Evolutionary conservation across 495 filamentous ascomycete species (phyloP).

Genomic region (Lophiostoma macrostomum): DNA sequence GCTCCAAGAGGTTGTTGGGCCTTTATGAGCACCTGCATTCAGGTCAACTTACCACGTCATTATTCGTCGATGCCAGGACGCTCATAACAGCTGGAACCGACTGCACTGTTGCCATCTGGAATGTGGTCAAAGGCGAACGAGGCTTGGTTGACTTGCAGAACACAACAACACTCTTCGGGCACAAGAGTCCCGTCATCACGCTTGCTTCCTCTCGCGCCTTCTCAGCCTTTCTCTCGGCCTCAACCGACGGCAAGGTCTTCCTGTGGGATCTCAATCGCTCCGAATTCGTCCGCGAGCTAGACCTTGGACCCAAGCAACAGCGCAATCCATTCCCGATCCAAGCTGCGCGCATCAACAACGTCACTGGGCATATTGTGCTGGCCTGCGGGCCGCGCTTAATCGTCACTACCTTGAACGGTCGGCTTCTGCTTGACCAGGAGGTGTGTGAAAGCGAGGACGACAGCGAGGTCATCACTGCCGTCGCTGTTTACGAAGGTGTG

Average conservation of each 20-base stretch:
- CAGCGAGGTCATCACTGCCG: conserved; percentile 68
- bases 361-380: conserved; percentile 81
- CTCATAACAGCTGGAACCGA: conserved; percentile 88
- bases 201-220: conserved; percentile 85
- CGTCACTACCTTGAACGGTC: conserved; percentile 88
- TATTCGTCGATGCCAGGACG: conserved; percentile 84
- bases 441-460: conserved; percentile 60
- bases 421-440: conserved; percentile 72
- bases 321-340: conserved; percentile 43
- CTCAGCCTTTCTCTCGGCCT: conserved; percentile 77
- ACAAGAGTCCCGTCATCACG: conserved; percentile 72
- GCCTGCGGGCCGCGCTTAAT: conserved; percentile 69
- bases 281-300: conserved; percentile 76
- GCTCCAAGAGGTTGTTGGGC: conserved; percentile 71
- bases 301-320: conserved; percentile 41
- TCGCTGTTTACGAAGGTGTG: conserved; percentile 89
- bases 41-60: conserved; percentile 74
- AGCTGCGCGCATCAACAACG: conserved; percentile 83
- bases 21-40: conserved; percentile 92
- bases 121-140: conserved; percentile 58
- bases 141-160: conserved; percentile 71
- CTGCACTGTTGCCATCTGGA: conserved; percentile 84
- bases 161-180: conserved; percentile 81
- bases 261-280: conserved; percentile 93
- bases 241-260: conserved; percentile 73